Evolutionary conservation across 805 yeast species (phyloP).

Genomic region (Yarrowia porcina): DNA sequence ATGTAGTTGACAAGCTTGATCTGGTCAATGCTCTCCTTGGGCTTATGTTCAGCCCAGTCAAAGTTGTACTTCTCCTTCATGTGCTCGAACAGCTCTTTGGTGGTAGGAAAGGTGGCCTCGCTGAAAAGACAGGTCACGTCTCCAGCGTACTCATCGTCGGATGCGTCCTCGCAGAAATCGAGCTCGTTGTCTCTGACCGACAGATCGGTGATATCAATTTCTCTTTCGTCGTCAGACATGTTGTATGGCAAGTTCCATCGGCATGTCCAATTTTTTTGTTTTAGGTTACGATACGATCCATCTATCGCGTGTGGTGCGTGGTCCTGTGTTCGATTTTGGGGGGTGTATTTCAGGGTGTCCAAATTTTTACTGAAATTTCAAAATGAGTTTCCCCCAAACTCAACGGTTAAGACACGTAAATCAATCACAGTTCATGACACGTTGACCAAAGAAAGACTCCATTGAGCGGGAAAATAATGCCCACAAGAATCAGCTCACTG

Average conservation of each 20-base stretch:
- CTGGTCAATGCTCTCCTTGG: constrained; percentile 33
- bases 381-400: no score
- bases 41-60: constrained; percentile 30
- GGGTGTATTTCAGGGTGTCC: no score
- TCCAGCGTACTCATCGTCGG: constrained; percentile 32
- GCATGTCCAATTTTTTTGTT: neutral
- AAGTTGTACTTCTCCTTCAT: constrained; percentile 30
- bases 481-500: neutral
- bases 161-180: constrained; percentile 33
- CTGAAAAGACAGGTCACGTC: constrained; percentile 31
- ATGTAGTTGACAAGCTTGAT: constrained; percentile 34
- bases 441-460: neutral
- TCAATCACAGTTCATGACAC: constrained; percentile 14
- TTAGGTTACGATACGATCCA: constrained; percentile 12
- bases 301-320: neutral
- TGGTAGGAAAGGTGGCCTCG: constrained; percentile 27
- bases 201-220: constrained; percentile 31
- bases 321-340: neutral
- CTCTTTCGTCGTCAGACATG: constrained; percentile 24
- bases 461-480: neutral
- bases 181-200: constrained; percentile 32
- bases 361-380: no score
- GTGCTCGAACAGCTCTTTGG: constrained; percentile 31
- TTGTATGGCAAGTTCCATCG: neutral
- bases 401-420: constrained; percentile 2